Conservation (phyloP, 768 basidiomycete species). For the Rhizopogon vesiculosus region DNA sequence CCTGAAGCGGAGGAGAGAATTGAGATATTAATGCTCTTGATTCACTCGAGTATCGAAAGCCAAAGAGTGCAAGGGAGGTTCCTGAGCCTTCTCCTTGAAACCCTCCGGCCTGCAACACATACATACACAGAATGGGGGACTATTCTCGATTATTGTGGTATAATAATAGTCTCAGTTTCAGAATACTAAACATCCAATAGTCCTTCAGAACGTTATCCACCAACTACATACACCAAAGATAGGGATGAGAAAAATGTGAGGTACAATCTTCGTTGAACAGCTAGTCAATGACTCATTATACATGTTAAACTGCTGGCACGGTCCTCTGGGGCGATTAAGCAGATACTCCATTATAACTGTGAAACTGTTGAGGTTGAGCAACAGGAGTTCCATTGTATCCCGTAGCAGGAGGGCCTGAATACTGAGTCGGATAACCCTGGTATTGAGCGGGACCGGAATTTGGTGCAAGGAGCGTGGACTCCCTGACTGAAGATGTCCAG, state of each 20-base stretch:
- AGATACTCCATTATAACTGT: not conserved
- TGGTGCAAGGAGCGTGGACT: constrained; percentile 17
- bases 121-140: too few relatives aligned
- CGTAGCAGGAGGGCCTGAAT: constrained; percentile 5
- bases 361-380: not conserved
- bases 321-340: not conserved
- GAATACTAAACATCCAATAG: not conserved
- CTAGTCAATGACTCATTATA: not conserved
- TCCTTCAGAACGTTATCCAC: not conserved
- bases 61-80: too few relatives aligned
- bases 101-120: too few relatives aligned
- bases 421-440: constrained; percentile 13
- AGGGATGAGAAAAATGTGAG: not conserved
- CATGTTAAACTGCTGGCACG: not conserved
- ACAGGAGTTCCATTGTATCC: constrained; percentile 1
- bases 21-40: too few relatives aligned
- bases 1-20: too few relatives aligned
- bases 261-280: not conserved
- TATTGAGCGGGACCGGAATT: constrained; percentile 3
- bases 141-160: too few relatives aligned
- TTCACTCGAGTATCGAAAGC: too few relatives aligned
- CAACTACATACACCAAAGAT: not conserved
- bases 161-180: too few relatives aligned
- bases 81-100: too few relatives aligned
- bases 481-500: constrained; percentile 31